Percentiles rank a stretch among this genome's conserved stretches.
Evolutionary conservation across 805 yeast species (phyloP).

Genomic region (Kluyveromyces starmeri): DNA sequence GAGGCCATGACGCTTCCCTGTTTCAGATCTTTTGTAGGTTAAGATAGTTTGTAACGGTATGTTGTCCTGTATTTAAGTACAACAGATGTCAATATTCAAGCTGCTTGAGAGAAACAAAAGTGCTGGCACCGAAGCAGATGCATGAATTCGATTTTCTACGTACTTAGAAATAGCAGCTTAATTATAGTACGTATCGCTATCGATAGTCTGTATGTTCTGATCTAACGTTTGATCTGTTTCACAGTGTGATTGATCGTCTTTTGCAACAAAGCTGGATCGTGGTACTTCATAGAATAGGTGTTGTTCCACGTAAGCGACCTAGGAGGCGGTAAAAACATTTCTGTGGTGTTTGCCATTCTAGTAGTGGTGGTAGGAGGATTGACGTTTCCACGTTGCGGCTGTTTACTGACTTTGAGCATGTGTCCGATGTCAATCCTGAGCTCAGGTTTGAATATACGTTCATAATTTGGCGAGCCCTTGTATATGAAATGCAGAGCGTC

Average conservation of each 20-base stretch:
- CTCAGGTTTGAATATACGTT: slow-evolving; percentile 19
- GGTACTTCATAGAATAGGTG: slow-evolving; percentile 3
- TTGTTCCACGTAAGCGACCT: slow-evolving; percentile 5
- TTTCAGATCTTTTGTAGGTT: no score
- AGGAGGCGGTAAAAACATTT: slow-evolving; percentile 9
- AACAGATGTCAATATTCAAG: no score
- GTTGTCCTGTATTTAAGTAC: no score
- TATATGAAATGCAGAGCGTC: slow-evolving; percentile 12
- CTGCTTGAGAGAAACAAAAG: no score
- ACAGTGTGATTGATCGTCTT: slow-evolving; percentile 1
- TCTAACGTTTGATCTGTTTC: neutral
- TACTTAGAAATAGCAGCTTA: no score
- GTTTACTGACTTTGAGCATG: slow-evolving; percentile 12
- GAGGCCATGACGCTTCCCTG: no score
- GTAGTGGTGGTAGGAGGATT: neutral
- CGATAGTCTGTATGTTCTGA: no score
- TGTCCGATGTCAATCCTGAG: slow-evolving; percentile 25
- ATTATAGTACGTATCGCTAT: no score
- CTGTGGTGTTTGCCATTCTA: neutral
- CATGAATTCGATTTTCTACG: no score
- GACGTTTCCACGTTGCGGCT: slow-evolving; percentile 25
- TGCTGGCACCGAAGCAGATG: no score
- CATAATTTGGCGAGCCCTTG: slow-evolving; percentile 26
- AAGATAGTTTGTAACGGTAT: no score
- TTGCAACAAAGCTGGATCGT: neutral